Base-by-base conservation (phyloP, 331 rosid genomes). In the Telfairia occidentalis region DNA sequence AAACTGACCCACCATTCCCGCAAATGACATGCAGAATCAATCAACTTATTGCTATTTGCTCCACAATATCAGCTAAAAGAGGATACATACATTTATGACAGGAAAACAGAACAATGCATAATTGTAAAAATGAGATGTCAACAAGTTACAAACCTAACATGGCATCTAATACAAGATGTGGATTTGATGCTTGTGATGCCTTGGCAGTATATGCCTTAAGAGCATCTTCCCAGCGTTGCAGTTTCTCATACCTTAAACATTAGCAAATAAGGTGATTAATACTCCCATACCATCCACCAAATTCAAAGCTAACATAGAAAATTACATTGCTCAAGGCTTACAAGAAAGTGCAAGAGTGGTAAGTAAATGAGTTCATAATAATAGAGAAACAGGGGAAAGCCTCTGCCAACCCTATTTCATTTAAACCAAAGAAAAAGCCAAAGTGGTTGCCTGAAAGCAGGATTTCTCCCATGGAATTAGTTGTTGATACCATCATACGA, bases 141-240 rank as follows among this genome's bases (percentile, higher is more conserved):
- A 78, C 59, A 64, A 73, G 32, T 32, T 46, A 84, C 88, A 57
- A 55, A 95, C 98, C 98, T 87, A 91, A 75, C 75, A 92, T 86
- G 29, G 96, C 97, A 75, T 95, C 98, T 86, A 90, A 83, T 67
- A 85, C 86, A 84, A 94, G 85, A 76, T 90, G 90, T 42, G 85
- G 81, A 82, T 84, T 95, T 3, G 90, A 82, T 65, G 83, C 90
- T 86, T 90, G 97, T 71, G 92, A 82, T 40, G 93, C 96, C 86
- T 95, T 95, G 15, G 81, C 81, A 18, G 97, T 95, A 82, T 95
- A 95, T 80, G 97, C 98, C 92, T 87, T 90, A 77, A 95, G 93
- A 35, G 97, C 98, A 82, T 95, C 98, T 78, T 95, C 97, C 98
- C 98, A 95, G 74, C 98, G 89, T 86, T 95, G 98, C 85, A 95